Percentiles rank a stretch among this genome's conserved stretches.
These are phyloP conservation scores for Diospyros kaki DNA, from an alignment of 148 eudicot genomes.

Conservation along the genomic window DNA sequence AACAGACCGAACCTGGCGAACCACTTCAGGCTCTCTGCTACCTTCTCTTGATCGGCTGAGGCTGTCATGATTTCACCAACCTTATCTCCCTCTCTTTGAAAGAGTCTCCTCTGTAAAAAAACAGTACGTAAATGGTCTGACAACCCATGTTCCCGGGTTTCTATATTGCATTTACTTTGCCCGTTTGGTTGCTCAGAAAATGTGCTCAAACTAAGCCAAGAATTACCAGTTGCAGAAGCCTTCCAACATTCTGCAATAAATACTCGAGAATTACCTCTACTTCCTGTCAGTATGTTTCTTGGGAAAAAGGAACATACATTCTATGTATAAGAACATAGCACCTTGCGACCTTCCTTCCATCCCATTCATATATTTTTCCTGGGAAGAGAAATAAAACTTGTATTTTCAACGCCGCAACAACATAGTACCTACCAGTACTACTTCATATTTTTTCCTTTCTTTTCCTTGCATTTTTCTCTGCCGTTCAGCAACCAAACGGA, in stretches of 20 bases:
- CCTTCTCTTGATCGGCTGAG: too few relatives aligned
- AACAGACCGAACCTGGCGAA: too few relatives aligned
- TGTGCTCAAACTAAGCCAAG: too few relatives aligned
- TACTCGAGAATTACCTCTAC: background rate
- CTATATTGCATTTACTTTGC: background rate
- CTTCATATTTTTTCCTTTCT: background rate
- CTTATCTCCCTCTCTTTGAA: too few relatives aligned
- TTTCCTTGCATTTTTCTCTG: background rate
- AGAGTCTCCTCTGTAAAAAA: too few relatives aligned
- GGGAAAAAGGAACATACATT: background rate
- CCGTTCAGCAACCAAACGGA: slow-evolving; percentile 10
- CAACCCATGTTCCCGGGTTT: too few relatives aligned
- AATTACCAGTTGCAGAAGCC: background rate
- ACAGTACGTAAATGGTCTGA: too few relatives aligned
- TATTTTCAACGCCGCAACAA: background rate
- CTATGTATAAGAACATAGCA: too few relatives aligned
- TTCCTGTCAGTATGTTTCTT: background rate
- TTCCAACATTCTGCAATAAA: background rate
- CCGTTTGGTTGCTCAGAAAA: slow-evolving; percentile 9
- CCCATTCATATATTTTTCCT: too few relatives aligned
- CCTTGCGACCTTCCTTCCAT: too few relatives aligned
- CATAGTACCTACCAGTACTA: slow-evolving; percentile 1
- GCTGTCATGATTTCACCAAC: too few relatives aligned
- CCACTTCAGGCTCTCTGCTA: too few relatives aligned
- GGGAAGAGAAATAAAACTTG: background rate